Evolutionary conservation across 257 asterid genomes (phyloP), one percentile per base, ranked within the genome.

Genomic region (Forsythia suspensa): DNA sequence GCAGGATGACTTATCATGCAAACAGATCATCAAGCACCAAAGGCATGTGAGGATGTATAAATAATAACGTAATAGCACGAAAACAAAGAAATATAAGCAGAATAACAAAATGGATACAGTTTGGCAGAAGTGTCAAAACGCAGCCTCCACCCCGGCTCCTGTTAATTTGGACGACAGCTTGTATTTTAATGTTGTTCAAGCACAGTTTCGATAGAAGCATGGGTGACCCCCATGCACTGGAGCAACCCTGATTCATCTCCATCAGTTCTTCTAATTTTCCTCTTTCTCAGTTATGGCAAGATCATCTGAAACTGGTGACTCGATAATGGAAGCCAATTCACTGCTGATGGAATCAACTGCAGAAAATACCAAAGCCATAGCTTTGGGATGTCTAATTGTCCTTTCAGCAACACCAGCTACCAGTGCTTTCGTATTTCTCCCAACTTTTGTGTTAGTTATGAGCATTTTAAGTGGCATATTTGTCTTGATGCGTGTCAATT

Each of bases 81-180:
- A 38, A 46, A 21, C n/a, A 63, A n/a, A 75, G 77, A 42, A 73
- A 72, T 36, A 70, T 10, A 13, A 79, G 77, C 37, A 59, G 68
- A 70, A 83, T 48, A 43, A 73, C 4, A 51, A 13, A 74, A 87
- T 72, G 98, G 98, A 94, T 94, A 94, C 97, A 48, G n/a, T 91
- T 86, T 37, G 98, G 99, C 42, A 95, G 85, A 6, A 95, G 89
- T 6, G 99, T 95, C 89, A 95, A 81, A 83, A 93, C 97, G 67
- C 99, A 95, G 83, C 99, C 99, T 66, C 99, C 99, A 72, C 99
- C 99, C 99, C 99, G 78, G 99, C 99, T 85, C 99, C 99, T 2
- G 98, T 93, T 75, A 95, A 87, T 86, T 95, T 95, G 71, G 99
- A 88, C 16, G 95, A 76, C 29, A 93, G 85, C 87, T 93, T 95